Evolutionary conservation across 2,329 filamentous ascomycete genomes (phyloP), one percentile per base, ranked within the genome.

Genomic region (Dissoconium aciculare): DNA sequence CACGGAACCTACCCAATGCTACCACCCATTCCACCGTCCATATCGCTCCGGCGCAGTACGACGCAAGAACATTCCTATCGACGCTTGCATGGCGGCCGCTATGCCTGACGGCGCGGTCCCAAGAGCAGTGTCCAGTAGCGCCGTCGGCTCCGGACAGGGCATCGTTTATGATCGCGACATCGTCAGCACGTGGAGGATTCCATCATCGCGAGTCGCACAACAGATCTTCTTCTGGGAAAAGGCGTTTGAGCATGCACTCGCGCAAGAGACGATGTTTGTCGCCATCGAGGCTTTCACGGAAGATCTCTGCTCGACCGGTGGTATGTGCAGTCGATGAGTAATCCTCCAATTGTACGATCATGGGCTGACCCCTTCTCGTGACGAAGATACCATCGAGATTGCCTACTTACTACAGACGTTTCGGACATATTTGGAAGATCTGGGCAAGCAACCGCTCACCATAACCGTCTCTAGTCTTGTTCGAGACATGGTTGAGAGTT

Each of bases 211-310:
- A 21, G 31, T 36, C 13, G 44, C 39, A 14, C 41, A 43, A 15
- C 41, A 48, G 36, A 31, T 47, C 8, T 47, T 37, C 28, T 41
- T 42, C 32, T 48, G 38, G 44, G 45, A 48, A 26, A 42, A 42
- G 35, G 38, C 37, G 5, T 48, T 48, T 31, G 42, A 42, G 23
- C 27, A 33, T 12, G 45, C 43, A 11, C 17, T 48, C 15, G 41
- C 34, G 13, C 28, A 35, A 13, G 41, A 44, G 32, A 47, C 44
- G 9, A 26, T 43, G 16, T 33, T 34, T 5, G 30, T 42, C 14
- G 43, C 40, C 5, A 27, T 45, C 8, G 45, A 48, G 26, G 39
- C 37, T 6, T 48, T 47, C 28, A 11, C 40, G 12, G 41, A 45
- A 23, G 14, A n/a, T n/a, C n/a, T n/a, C n/a, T n/a, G n/a, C n/a